Evolutionary conservation across 306 rosid species (phyloP).

Genomic region (Sphenostylis stenocarpa): DNA sequence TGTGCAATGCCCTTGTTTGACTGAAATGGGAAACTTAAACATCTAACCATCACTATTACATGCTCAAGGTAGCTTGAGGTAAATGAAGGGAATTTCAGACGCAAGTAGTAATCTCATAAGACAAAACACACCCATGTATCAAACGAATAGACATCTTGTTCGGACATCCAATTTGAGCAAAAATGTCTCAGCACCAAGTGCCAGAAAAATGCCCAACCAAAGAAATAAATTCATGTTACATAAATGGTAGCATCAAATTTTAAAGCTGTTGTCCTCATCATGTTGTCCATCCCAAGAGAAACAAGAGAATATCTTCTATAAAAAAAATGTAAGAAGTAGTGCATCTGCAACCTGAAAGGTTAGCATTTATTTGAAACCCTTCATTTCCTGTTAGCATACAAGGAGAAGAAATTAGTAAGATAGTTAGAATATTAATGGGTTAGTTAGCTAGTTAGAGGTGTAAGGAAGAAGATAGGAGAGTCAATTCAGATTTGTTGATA

Average conservation of each 20-base stretch:
- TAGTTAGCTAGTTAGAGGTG: no score
- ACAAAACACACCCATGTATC: neutral
- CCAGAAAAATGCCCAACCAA: neutral
- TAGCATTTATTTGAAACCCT: neutral
- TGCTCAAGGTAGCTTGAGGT: neutral
- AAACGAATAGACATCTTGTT: neutral
- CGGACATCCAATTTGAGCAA: neutral
- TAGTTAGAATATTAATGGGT: no score
- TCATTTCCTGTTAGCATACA: no score
- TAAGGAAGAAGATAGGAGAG: no score
- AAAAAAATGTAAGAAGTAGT: neutral
- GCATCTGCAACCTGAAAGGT: neutral
- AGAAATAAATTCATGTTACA: neutral
- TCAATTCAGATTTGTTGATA: no score
- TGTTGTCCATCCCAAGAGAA: neutral
- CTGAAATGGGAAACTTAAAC: neutral
- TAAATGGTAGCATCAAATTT: neutral
- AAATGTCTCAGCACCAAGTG: neutral
- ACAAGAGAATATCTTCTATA: neutral
- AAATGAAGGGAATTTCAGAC: neutral
- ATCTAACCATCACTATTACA: neutral
- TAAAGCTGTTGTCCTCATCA: neutral
- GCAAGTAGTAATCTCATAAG: neutral
- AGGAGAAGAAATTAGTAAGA: no score
- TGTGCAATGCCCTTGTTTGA: neutral